A percentile compares a stretch with the other conserved stretches of the same genome.
These are phyloP conservation scores for Stagonosporopsis rhizophila DNA, from an alignment of 2,329 filamentous ascomycete genomes.

Conservation along the genomic window DNA sequence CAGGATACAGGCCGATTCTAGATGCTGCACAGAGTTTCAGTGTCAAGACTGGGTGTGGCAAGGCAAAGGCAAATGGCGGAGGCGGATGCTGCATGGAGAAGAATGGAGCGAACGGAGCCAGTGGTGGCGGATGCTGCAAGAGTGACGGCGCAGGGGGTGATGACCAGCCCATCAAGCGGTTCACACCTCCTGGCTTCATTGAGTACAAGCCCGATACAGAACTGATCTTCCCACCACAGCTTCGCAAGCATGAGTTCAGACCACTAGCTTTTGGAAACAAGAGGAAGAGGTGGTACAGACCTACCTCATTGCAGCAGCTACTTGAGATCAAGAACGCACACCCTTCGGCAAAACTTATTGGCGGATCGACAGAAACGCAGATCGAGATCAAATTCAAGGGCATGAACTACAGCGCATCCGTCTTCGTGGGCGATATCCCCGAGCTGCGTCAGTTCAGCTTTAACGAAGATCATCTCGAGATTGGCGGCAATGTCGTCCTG, in stretches of 20 bases:
- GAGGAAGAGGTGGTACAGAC: conserved; percentile 90
- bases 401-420: conserved; percentile 85
- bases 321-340: conserved; percentile 88
- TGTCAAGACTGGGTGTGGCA: conserved; percentile 62
- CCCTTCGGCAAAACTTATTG: conserved; percentile 90
- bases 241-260: conserved; percentile 82
- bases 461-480: conserved; percentile 81
- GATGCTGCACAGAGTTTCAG: conserved; percentile 94
- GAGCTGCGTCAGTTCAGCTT: conserved; percentile 85
- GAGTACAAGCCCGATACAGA: conserved; percentile 93
- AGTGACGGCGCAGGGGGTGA: conserved; percentile 48
- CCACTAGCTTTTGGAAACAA: conserved; percentile 93
- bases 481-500: conserved; percentile 90
- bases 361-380: conserved; percentile 94
- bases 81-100: conserved; percentile 76
- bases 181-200: conserved; percentile 90
- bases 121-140: conserved; percentile 52
- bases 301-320: conserved; percentile 83
- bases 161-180: conserved; percentile 62
- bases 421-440: conserved; percentile 91
- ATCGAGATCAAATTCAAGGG: conserved; percentile 99
- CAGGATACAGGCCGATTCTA: conserved; percentile 90
- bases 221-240: conserved; percentile 87
- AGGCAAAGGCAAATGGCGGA: conserved; percentile 64
- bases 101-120: conserved; percentile 38